phyloP scores from a whole-genome alignment of 73 alveolate genomes.

The Effrenium voratum region DNA sequence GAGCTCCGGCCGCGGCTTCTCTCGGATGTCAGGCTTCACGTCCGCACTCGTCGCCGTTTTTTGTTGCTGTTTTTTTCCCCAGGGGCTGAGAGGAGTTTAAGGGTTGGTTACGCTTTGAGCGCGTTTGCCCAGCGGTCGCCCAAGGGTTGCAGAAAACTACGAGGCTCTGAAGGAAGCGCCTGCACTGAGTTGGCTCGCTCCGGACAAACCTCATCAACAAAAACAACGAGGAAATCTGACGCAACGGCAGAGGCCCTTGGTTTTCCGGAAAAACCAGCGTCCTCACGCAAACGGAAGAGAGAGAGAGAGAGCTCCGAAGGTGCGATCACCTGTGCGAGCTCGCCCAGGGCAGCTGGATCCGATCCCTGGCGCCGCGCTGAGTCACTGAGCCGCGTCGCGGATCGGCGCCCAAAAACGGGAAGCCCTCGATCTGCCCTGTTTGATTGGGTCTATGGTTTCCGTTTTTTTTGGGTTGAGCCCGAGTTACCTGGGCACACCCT shows the following conservation, averaged over 20 bases:
- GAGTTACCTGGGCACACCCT: too few relatives aligned
- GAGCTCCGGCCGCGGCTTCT: not conserved
- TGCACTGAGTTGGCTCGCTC: not conserved
- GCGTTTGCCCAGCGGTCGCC: too few relatives aligned
- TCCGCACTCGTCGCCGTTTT: not conserved
- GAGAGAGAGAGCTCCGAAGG: too few relatives aligned
- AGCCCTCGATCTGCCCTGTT: too few relatives aligned
- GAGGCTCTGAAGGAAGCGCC: too few relatives aligned
- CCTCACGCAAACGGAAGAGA: too few relatives aligned
- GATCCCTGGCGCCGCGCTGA: constrained; percentile 32
- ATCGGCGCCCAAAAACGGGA: not conserved
- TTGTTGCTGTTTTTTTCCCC: not conserved
- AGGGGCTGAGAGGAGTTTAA: not conserved
- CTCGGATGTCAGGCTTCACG: too few relatives aligned
- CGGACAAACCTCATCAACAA: not conserved
- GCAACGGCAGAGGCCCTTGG: not conserved
- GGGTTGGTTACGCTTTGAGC: too few relatives aligned
- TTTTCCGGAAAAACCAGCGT: too few relatives aligned
- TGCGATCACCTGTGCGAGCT: constrained; percentile 69
- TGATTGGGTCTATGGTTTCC: too few relatives aligned
- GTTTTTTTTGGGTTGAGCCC: too few relatives aligned
- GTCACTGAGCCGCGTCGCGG: not conserved
- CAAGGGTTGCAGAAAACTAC: too few relatives aligned
- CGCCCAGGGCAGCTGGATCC: constrained; percentile 78
- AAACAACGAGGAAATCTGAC: not conserved